These are phyloP conservation scores for Hypoxylon sp. DNA, from an alignment of 2,329 filamentous ascomycete species.

Conservation along the genomic window DNA sequence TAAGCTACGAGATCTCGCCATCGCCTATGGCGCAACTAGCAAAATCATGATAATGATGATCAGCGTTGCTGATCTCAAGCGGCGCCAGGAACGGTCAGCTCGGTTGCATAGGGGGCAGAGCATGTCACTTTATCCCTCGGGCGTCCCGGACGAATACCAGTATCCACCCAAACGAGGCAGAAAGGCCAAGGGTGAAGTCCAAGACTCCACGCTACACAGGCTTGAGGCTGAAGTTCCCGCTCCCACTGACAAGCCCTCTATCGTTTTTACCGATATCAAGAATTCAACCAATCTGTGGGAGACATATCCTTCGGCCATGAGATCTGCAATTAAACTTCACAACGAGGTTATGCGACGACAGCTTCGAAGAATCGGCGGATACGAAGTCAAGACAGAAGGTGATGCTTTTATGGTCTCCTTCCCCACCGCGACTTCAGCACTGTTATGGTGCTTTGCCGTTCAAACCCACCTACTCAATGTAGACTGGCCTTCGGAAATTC, in stretches of 20 bases:
- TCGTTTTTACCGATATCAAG: conserved; percentile 99
- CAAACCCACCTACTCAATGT: conserved; percentile 90
- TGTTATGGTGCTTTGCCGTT: conserved; percentile 97
- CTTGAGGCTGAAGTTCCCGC: conserved; percentile 93
- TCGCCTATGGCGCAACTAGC: conserved; percentile 91
- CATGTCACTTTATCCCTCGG: conserved; percentile 86
- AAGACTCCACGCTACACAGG: conserved; percentile 88
- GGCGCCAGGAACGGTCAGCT: conserved; percentile 79
- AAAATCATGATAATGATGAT: conserved; percentile 99
- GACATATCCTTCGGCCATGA: conserved; percentile 93
- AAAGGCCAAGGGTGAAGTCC: conserved; percentile 73
- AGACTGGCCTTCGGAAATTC: conserved; percentile 92
- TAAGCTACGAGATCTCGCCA: conserved; percentile 93
- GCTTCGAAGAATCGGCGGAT: conserved; percentile 92
- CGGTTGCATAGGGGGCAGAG: conserved; percentile 82
- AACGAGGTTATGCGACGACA: conserved; percentile 97
- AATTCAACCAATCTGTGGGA: conserved; percentile 98
- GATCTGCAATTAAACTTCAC: conserved; percentile 95
- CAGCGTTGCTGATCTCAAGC: conserved; percentile 90
- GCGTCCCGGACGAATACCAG: conserved; percentile 79
- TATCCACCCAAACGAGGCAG: conserved; percentile 75
- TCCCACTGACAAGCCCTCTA: conserved; percentile 89
- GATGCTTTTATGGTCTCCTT: conserved; percentile 99
- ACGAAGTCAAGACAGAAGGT: conserved; percentile 99
- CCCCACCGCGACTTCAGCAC: conserved; percentile 91